Evolutionary conservation across 768 basidiomycete species (phyloP), one percentile per base, ranked within the genome.

Genomic region (Candolleomyces eurysporus): DNA sequence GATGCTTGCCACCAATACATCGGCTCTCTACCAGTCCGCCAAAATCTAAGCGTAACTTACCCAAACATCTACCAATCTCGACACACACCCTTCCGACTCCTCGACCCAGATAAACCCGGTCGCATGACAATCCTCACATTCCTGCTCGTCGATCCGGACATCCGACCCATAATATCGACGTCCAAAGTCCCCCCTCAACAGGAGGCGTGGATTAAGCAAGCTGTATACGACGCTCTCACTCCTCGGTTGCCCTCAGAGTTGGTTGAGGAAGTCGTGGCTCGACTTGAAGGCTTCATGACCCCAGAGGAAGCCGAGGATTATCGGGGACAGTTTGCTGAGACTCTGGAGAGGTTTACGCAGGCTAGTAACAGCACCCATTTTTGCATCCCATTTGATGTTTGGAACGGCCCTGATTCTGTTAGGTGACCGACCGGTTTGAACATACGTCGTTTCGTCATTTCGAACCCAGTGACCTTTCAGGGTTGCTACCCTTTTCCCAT

Each of bases 1-100:
- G 79, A 81, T 60, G 70, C 79, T 2, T 80, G 79, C 61, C 78
- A 81, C 59, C 83, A 87, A 67, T 71, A 78, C 63, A 69, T 83
- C 42, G 81, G 81, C 17, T 64, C 72, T 19, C 72, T 78, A 14
- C 70, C 73, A 2, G 69, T 82, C 19, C 68, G 62, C 0, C 53
- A 65, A 16, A 79, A 78, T 6, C 69, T 82, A 39, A 73, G 71
- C 40, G 65, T 85, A 43, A 76, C 77, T 43, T 85, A 82, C 62
- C 85, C 85, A 16, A 86, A 86, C 67, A 79, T 84, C 46, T 85
- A 84, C 69, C 85, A 86, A 65, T 74, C 82, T 58, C 68, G 69
- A 9, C 72, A 78, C 39, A 72, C 78, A 0, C 64, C 76, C 1
- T 78, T 83, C 57, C 56, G 68, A 9, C 76, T 84, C 10, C 62